phyloP scores from a whole-genome alignment of 805 yeast genomes.

The Candida sonorensis region DNA sequence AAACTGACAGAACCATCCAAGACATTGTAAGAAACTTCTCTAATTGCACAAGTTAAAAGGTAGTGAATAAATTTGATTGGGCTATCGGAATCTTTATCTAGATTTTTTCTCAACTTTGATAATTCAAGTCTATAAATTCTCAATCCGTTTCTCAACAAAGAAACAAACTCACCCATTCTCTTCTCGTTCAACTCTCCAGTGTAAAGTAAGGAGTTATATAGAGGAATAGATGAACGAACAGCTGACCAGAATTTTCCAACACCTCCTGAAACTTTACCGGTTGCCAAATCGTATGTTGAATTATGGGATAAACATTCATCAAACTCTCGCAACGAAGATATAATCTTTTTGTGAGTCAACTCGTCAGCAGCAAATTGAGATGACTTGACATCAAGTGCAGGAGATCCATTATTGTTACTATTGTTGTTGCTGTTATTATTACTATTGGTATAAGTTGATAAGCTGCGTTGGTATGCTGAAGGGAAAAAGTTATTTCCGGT shows the following conservation, averaged over 20 bases:
- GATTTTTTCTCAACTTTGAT: conserved; percentile 48
- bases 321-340: conserved; percentile 38
- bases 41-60: conserved; percentile 41
- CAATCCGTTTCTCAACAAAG: conserved; percentile 47
- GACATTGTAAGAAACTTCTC: conserved; percentile 46
- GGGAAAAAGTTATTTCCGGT: too few relatives aligned
- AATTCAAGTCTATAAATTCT: conserved; percentile 50
- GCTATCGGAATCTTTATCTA: conserved; percentile 51
- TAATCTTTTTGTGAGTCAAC: conserved; percentile 30
- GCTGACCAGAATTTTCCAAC: conserved; percentile 48
- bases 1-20: conserved; percentile 36
- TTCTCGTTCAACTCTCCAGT: conserved; percentile 41
- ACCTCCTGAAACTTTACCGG: conserved; percentile 32
- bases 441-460: conserved; percentile 4
- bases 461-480: too few relatives aligned
- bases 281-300: conserved; percentile 30
- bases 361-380: conserved; percentile 19
- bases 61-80: conserved; percentile 50
- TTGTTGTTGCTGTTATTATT: conserved; percentile 5
- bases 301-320: conserved; percentile 40
- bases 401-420: conserved; percentile 5
- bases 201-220: conserved; percentile 40
- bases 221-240: conserved; percentile 41
- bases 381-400: background rate
- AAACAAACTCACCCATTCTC: conserved; percentile 43